Evolutionary conservation across 148 eudicot genomes (phyloP), one percentile per base, ranked within the genome.

Genomic region (Rhododendron vialii): DNA sequence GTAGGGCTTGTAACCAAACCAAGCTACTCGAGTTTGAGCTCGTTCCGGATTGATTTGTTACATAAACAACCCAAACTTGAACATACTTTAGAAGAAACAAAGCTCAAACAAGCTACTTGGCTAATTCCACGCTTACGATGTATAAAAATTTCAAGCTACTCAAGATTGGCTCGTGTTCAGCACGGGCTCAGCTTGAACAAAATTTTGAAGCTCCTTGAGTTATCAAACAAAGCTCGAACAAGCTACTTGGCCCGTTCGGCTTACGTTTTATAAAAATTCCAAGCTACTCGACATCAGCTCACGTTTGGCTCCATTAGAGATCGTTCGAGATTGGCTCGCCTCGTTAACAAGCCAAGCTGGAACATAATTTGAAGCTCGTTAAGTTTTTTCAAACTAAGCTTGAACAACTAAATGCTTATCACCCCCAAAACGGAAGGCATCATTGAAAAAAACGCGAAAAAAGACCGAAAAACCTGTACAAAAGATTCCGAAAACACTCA

Each of bases 401-500:
- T 47, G 50, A 47, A 47, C 50, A 47, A 9, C 50, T 47, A 47
- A 41, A 41, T 41, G 45, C 45, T 41, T 9, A 47, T 47, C 9
- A 9, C 50, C 50, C 50, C 50, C 12, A 47, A 41, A 47, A 47
- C 12, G 12, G 50, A 9, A 47, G 12, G 50, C 50, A 7, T 47
- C 50, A 47, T 9, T 9, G 4, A 26, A 24, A 8, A 8, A 57
- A 65, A 65, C 73, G 33, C 9, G 73, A 2, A 63, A 7, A 71
- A 71, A 12, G 13, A 14, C 76, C 38, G 1, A 28, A 67, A 71
- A 63, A n/a, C 1, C 9, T 2, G 4, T 5, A 26, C 26, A 28
- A 55, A 55, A 51, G 5, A 26, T 63, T 28, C 18, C 24, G 73
- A 26, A 59, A 22, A 22, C 7, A 88, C 95, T 87, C 80, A 95